Evolutionary conservation across 1,139 yeast genomes (phyloP).

Genomic region (Sugiyamaella neomexicana): DNA sequence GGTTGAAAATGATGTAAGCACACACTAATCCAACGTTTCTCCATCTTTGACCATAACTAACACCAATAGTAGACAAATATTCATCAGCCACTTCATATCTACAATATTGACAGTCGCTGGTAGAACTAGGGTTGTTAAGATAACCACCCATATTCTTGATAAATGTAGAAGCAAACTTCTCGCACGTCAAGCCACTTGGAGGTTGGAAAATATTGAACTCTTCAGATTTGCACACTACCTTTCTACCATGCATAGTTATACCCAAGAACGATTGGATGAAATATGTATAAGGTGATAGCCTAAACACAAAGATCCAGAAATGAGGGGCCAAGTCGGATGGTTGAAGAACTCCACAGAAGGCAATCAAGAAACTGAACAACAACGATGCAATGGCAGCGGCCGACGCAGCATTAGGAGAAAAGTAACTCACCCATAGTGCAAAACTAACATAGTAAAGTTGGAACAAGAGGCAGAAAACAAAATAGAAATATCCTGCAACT

Average conservation of each 20-base stretch:
- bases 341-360: conserved; percentile 62
- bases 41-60: conserved; percentile 53
- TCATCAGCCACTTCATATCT: conserved; percentile 47
- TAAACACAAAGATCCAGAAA: conserved; percentile 61
- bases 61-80: conserved; percentile 45
- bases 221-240: conserved; percentile 46
- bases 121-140: conserved; percentile 44
- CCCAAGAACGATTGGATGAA: conserved; percentile 51
- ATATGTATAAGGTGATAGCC: conserved; percentile 56
- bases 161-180: conserved; percentile 44
- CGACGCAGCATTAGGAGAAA: conserved; percentile 49
- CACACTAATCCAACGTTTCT: conserved; percentile 64
- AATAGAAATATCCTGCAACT: conserved; percentile 49
- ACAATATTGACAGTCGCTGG: conserved; percentile 50
- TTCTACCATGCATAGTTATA: conserved; percentile 46
- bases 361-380: conserved; percentile 49
- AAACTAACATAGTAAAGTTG: conserved; percentile 48
- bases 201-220: conserved; percentile 55
- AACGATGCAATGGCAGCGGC: conserved; percentile 51
- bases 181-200: conserved; percentile 51
- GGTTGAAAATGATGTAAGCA: conserved; percentile 57
- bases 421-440: conserved; percentile 50
- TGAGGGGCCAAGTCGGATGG: conserved; percentile 51
- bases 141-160: conserved; percentile 46
- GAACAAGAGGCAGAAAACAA: conserved; percentile 47